Evolutionary conservation across 2,329 filamentous ascomycete species (phyloP).

Genomic region (Coniella lustricola): DNA sequence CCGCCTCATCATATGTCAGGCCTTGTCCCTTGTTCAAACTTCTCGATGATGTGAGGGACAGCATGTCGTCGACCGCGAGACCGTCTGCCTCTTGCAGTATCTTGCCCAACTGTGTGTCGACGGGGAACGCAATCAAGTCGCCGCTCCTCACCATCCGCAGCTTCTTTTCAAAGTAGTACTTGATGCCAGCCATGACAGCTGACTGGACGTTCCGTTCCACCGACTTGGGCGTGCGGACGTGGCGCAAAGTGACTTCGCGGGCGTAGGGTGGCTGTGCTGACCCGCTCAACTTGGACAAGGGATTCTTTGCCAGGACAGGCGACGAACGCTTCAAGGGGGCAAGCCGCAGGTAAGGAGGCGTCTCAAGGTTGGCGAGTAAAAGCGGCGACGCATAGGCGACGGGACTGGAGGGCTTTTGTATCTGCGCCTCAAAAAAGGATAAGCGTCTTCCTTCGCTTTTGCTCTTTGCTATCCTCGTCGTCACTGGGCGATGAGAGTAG

Average conservation of each 20-base stretch:
- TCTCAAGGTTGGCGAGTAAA: constrained; percentile 76
- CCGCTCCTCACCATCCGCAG: constrained; percentile 77
- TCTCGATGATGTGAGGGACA: constrained; percentile 42
- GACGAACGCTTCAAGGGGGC: constrained; percentile 54
- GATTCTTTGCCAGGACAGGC: constrained; percentile 42
- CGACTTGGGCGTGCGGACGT: constrained; percentile 82
- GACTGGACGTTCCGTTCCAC: constrained; percentile 81
- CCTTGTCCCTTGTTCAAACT: constrained; percentile 21
- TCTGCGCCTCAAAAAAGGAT: constrained; percentile 63
- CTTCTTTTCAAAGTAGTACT: constrained; percentile 79
- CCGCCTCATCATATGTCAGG: constrained; percentile 53
- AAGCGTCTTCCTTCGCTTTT: constrained; percentile 42
- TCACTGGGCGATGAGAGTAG: constrained; percentile 54
- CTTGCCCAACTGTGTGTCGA: constrained; percentile 78
- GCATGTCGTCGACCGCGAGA: constrained; percentile 65
- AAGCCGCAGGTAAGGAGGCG: constrained; percentile 70
- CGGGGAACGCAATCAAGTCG: constrained; percentile 80
- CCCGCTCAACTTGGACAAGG: constrained; percentile 48
- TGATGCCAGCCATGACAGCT: constrained; percentile 77
- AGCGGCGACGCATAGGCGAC: constrained; percentile 76
- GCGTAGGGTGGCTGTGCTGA: constrained; percentile 52
- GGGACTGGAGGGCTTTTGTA: constrained; percentile 51
- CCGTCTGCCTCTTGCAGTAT: constrained; percentile 67
- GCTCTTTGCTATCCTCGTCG: constrained; percentile 52
- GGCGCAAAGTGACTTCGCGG: constrained; percentile 76